These are phyloP conservation scores for Corymbia calophylla DNA, from an alignment of 441 rosid species.

Conservation along the genomic window DNA sequence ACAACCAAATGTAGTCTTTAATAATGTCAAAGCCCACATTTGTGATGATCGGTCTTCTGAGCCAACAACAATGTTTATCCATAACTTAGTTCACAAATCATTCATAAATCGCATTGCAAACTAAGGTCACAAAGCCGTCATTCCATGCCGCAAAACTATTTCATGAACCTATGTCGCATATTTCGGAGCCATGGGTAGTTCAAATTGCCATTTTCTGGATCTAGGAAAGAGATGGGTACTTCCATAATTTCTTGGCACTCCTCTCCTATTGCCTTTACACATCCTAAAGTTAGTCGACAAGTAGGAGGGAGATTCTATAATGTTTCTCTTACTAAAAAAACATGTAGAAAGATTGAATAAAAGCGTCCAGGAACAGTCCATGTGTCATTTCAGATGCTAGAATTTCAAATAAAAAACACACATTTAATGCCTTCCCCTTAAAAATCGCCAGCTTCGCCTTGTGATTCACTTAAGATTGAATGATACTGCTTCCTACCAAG, in stretches of 20 bases:
- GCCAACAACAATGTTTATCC: accelerated
- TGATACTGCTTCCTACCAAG: not conserved
- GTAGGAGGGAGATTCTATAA: not conserved
- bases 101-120: not conserved
- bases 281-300: not conserved
- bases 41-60: no score
- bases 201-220: not conserved
- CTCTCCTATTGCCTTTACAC: not conserved
- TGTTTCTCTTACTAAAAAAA: not conserved
- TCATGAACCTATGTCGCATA: not conserved
- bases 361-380: not conserved
- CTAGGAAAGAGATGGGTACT: not conserved
- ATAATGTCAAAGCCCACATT: no score
- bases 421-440: constrained; percentile 37
- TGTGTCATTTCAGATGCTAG: not conserved
- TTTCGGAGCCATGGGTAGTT: not conserved
- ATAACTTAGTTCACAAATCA: no score
- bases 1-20: no score
- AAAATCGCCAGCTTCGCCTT: constrained; percentile 84
- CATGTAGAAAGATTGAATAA: not conserved
- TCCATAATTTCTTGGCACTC: not conserved
- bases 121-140: not conserved
- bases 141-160: not conserved
- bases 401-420: not conserved
- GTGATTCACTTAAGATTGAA: not conserved